These are phyloP conservation scores for Coprinellus micaceus DNA, from an alignment of 768 basidiomycete genomes.

Conservation along the genomic window DNA sequence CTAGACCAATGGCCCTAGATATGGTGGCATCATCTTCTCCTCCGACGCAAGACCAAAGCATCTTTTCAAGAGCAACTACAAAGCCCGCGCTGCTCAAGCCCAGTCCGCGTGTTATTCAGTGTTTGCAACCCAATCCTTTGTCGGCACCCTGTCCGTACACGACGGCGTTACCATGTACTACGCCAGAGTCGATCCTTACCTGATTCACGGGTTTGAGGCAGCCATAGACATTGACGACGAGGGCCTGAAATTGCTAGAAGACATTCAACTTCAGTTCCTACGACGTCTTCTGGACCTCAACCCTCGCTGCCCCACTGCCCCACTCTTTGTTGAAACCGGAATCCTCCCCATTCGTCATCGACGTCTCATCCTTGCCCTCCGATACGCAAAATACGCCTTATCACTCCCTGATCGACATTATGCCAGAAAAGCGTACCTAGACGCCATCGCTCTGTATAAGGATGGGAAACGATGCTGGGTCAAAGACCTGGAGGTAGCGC, in stretches of 20 bases:
- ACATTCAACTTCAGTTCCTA: conserved; percentile 18
- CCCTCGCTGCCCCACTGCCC: conserved; percentile 8
- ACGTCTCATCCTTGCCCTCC: conserved; percentile 15
- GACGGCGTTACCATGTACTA: background rate
- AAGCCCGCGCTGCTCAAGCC: background rate
- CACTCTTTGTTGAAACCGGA: conserved; percentile 24
- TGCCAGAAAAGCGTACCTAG: background rate
- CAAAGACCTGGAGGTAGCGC: background rate
- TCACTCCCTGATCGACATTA: background rate
- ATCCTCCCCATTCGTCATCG: conserved; percentile 19
- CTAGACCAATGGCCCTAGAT: background rate
- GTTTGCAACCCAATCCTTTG: background rate
- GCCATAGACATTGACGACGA: background rate
- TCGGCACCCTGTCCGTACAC: background rate
- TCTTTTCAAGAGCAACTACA: background rate
- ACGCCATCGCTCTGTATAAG: background rate
- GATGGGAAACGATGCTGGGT: background rate
- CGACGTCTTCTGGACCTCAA: conserved; percentile 21
- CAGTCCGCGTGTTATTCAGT: background rate
- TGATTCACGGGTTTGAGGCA: background rate
- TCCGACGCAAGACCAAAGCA: background rate
- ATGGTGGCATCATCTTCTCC: background rate
- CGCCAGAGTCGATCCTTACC: background rate
- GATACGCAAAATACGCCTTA: conserved; percentile 18
- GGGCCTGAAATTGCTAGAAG: conserved; percentile 8